Evolutionary conservation across 495 filamentous ascomycete species (phyloP), one percentile per base, ranked within the genome.

Genomic region (Penicillium macrosclerotiorum): DNA sequence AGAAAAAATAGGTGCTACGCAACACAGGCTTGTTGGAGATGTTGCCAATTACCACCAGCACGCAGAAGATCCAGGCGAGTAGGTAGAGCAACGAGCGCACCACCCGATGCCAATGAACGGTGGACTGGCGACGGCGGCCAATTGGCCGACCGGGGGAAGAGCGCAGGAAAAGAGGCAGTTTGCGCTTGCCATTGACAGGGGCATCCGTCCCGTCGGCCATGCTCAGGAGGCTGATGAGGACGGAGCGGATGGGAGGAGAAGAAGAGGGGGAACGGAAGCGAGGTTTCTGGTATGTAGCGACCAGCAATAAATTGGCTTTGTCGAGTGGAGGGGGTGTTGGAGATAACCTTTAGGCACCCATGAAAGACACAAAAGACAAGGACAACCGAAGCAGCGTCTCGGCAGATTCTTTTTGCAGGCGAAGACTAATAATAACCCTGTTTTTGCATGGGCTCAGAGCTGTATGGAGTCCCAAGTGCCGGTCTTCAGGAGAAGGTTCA

Each of bases 1-100:
- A 82, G 59, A 90, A 81, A 68, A 95, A 95, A 66, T 87, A 95
- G 59, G 87, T 88, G 41, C 74, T 60, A 29, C 71, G 74, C 13
- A 90, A 64, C 14, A 89, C 79, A 9, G 76, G 51, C 32, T 72
- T 75, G 45, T 78, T 59, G 51, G 74, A 68, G 34, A 80, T 78
- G 65, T 84, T 88, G 55, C 85, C 90, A 51, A 94, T 79, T 43
- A 86, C 69, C 49, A 91, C 87, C 36, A 94, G 71, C 35, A 95
- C 71, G 1, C 91, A 65, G 57, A 96, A 94, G 48, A 89, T 73
- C 54, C 83, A 77, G 8, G 87, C 77, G 27, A 91, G 60, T 37
- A 90, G 67, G 60, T 91, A 89, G 50, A 85, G 75, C 44, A 86
- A 64, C 11, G 83, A 80, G 24, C 84, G 80, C n/a, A 85, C 48